These are phyloP conservation scores for Lasiodiplodia sp. DNA, from an alignment of 2,329 filamentous ascomycete genomes.

Conservation along the genomic window DNA sequence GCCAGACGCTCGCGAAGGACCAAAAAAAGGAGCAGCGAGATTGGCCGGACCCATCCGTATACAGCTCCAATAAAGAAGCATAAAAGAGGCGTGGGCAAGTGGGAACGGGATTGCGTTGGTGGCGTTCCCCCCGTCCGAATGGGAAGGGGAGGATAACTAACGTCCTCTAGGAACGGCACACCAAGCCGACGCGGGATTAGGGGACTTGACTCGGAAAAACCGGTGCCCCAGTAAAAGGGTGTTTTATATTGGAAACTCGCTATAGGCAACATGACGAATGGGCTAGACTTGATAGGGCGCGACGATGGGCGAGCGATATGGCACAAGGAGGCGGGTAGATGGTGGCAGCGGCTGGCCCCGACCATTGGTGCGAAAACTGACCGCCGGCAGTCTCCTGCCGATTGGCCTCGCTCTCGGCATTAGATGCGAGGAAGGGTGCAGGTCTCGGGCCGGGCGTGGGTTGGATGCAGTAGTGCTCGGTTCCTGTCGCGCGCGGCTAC, in stretches of 20 bases:
- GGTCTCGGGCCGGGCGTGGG: not conserved
- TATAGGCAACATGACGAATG: conserved; percentile 24
- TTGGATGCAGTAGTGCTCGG: not conserved
- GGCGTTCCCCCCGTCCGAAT: not conserved
- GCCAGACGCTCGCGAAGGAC: not conserved
- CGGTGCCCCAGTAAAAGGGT: not conserved
- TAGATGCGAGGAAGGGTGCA: not conserved
- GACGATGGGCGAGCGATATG: not conserved
- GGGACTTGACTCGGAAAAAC: not conserved
- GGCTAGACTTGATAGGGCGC: conserved; percentile 1
- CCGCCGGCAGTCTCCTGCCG: not conserved
- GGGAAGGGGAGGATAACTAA: not conserved
- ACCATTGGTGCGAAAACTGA: conserved; percentile 25
- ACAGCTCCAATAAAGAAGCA: conserved; percentile 22
- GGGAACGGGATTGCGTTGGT: conserved; percentile 18
- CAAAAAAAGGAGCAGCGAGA: conserved; percentile 1
- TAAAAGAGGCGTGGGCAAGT: not conserved
- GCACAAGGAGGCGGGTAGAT: not conserved
- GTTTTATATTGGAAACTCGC: conserved; percentile 19
- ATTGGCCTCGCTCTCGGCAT: not conserved
- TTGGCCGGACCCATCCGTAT: conserved; percentile 10
- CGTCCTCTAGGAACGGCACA: not conserved
- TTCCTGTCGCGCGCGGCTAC: conserved; percentile 18
- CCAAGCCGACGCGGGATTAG: not conserved
- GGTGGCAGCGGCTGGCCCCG: not conserved